phyloP scores from a whole-genome alignment of 2,329 filamentous ascomycete species.

The Aspergillus bombycis region DNA sequence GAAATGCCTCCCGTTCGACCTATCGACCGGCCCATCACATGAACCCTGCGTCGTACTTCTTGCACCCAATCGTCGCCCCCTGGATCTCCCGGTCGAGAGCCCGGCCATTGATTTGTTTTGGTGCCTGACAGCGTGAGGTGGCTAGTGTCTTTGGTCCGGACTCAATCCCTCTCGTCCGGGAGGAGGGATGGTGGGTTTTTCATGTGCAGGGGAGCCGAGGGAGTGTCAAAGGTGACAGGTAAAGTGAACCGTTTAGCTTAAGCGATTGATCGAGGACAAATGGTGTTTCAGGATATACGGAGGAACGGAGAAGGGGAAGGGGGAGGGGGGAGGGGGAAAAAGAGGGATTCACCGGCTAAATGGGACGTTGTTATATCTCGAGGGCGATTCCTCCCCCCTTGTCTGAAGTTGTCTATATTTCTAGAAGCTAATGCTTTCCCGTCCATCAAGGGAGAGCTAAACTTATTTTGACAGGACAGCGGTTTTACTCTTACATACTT shows the following conservation, averaged over 20 bases:
- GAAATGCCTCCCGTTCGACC: background rate
- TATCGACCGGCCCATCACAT: conserved; percentile 4
- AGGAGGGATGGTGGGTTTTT: background rate
- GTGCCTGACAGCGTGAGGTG: conserved; percentile 5
- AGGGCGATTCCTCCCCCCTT: background rate
- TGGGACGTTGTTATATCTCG: background rate
- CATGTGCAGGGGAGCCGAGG: background rate
- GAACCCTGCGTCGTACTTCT: background rate
- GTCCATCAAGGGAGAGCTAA: background rate
- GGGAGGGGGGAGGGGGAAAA: background rate
- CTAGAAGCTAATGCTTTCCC: background rate
- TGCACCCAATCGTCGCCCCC: background rate
- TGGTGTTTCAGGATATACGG: conserved; percentile 4
- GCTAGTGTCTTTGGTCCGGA: conserved; percentile 1
- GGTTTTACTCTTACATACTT: background rate
- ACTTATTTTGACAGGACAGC: background rate
- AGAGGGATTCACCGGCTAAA: background rate
- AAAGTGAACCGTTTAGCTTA: background rate
- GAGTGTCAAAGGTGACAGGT: conserved; percentile 5
- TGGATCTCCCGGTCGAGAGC: background rate
- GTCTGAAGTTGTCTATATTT: background rate
- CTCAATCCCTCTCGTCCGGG: background rate
- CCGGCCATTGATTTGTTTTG: background rate
- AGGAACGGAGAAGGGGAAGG: background rate
- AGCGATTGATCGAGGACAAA: background rate